Evolutionary conservation across 148 eudicot species (phyloP).

Genomic region (Dianthus caryophyllus): DNA sequence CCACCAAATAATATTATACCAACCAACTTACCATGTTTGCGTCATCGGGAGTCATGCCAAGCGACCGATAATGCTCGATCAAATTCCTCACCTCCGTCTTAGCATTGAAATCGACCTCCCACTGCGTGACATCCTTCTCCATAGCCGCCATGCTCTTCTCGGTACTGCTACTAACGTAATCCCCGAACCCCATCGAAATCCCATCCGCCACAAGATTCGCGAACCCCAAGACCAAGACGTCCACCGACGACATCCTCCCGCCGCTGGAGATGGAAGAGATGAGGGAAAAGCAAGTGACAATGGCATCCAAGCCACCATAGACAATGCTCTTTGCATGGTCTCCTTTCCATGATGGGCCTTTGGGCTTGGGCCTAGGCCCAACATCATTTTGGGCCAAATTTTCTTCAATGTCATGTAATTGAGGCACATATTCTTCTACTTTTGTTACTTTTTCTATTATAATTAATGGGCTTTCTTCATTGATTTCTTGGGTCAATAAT

Average conservation of each 20-base stretch:
- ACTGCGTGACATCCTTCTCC: slow-evolving; percentile 46
- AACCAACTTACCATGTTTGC: slow-evolving; percentile 29
- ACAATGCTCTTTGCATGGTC: slow-evolving; percentile 68
- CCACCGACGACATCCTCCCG: slow-evolving; percentile 53
- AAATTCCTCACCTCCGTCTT: slow-evolving; percentile 25
- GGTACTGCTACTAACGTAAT: slow-evolving; percentile 53
- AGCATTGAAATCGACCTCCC: slow-evolving; percentile 48
- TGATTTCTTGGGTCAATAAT: slow-evolving; percentile 25
- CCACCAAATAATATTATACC: no score
- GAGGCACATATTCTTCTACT: not conserved
- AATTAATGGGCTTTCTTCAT: slow-evolving; percentile 22
- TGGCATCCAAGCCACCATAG: slow-evolving; percentile 62
- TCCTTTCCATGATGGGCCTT: slow-evolving; percentile 50
- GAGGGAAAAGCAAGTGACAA: slow-evolving; percentile 56
- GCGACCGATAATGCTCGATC: slow-evolving; percentile 32
- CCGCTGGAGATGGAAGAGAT: slow-evolving; percentile 61
- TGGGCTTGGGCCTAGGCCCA: slow-evolving; percentile 36
- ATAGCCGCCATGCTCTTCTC: slow-evolving; percentile 50
- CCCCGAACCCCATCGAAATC: slow-evolving; percentile 78
- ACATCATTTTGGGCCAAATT: slow-evolving; percentile 1
- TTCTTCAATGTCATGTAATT: not conserved
- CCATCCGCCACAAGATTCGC: slow-evolving; percentile 71
- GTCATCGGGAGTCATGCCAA: slow-evolving; percentile 53
- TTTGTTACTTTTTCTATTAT: slow-evolving; percentile 14
- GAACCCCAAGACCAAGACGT: slow-evolving; percentile 61